phyloP scores from a whole-genome alignment of 192 early-diverging fungal species.

The Oehlia diaphana region DNA sequence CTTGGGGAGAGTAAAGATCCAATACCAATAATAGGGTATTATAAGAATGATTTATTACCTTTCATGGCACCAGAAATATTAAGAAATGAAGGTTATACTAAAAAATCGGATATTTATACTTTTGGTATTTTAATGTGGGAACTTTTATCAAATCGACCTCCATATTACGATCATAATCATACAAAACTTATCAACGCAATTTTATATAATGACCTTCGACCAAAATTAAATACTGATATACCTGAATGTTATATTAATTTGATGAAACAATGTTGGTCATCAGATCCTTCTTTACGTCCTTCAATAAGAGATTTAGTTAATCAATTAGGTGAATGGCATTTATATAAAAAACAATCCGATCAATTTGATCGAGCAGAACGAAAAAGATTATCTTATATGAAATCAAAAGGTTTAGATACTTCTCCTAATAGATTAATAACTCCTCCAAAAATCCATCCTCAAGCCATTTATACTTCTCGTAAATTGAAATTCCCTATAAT shows the following conservation, averaged over 20 bases:
- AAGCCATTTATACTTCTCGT: conserved; percentile 12
- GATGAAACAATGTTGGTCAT: conserved; percentile 17
- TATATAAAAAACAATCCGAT: conserved; percentile 4
- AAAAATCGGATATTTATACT: conserved; percentile 21
- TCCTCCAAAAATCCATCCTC: conserved; percentile 18
- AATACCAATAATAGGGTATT: conserved; percentile 21
- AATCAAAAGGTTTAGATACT: background rate
- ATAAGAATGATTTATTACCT: conserved; percentile 18
- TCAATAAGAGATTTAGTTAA: background rate
- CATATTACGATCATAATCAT: conserved; percentile 14
- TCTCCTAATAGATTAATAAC: background rate
- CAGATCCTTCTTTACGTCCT: background rate
- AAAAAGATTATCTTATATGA: background rate
- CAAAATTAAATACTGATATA: background rate
- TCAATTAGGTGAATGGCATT: conserved; percentile 9
- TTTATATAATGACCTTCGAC: background rate
- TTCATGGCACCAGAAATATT: conserved; percentile 20
- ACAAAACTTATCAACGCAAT: background rate
- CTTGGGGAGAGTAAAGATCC: background rate
- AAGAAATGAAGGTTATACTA: background rate
- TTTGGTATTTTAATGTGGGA: conserved; percentile 30
- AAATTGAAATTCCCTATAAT: conserved; percentile 19
- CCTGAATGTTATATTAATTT: conserved; percentile 15
- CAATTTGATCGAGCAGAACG: background rate
- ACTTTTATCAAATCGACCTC: background rate